Evolutionary conservation across 345 rosid species (phyloP).

Genomic region (Alliaria petiolata): DNA sequence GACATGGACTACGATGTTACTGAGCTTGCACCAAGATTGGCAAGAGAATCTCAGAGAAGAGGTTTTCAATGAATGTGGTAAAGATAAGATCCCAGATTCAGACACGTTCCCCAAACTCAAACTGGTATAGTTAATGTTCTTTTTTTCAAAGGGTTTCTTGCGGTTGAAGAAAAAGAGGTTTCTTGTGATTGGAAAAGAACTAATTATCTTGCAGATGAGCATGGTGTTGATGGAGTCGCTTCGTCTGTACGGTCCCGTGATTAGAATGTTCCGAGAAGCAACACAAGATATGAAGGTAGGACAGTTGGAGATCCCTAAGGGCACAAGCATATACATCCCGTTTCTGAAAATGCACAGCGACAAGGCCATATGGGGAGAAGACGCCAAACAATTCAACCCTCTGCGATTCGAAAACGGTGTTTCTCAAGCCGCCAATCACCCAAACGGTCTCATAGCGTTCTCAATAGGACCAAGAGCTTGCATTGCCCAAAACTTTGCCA

Average conservation of each 20-base stretch:
- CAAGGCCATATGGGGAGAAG: conserved; percentile 11
- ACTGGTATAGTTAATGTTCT: neutral
- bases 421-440: neutral
- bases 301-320: conserved; percentile 2
- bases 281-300: conserved; percentile 5
- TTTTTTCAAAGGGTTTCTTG: neutral
- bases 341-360: neutral
- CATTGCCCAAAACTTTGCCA: conserved; percentile 4
- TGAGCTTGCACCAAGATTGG: neutral
- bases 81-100: neutral
- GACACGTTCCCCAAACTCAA: neutral
- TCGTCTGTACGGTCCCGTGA: neutral
- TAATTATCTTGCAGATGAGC: neutral
- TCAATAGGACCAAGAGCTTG: neutral
- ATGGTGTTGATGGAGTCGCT: conserved; percentile 4
- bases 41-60: neutral
- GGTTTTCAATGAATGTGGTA: neutral
- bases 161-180: neutral
- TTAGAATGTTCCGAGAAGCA: conserved; percentile 3
- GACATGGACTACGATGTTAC: neutral
- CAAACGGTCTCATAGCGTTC: neutral
- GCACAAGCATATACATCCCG: neutral
- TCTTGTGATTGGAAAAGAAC: neutral
- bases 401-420: neutral
- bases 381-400: neutral